Base-by-base conservation (phyloP, 768 basidiomycete species). In the Leccinum truebloodii region DNA sequence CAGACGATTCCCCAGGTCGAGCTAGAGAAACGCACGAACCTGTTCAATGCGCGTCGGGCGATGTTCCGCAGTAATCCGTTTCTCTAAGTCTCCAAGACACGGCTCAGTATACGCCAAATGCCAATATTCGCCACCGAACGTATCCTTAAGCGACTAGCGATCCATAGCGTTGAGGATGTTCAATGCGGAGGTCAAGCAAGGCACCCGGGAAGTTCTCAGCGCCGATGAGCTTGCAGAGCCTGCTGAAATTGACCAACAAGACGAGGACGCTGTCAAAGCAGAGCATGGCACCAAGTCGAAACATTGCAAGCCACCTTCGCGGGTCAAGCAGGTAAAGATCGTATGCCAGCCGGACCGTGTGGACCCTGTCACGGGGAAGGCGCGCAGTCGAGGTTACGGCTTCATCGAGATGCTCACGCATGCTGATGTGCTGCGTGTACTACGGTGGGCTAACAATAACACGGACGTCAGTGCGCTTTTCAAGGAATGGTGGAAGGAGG, bases 391-490 rank as follows among this genome's bases (percentile, higher is more conserved):
- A 71, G 96, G 97, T 1, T 99, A 98, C 68, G 97, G 96, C 10
- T 98, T 99, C 77, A 69, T 98, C 34, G 96, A 98, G 78, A 84
- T 97, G 83, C 78, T 86, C 52, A 83, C 79, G 34, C 97, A 99
- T 67, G 86, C 89, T 6, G 94, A 98, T 71, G 94, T 96, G 6
- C 78, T 99, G 26, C 88, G 92, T 26, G 89, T 98, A 7, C 76
- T 98, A 50, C 83, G 97, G 37, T 98, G 93, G 93, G 89, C 92
- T 28, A 99, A 98, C 77, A 95, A 94, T 70, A 95, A 97, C 71
- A 75, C 83, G 1, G 83, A 80, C 4, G 81, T 90, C 0, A 82
- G 80, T 2, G 65, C 71, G 6, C 76, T 98, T 59, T 86, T 95
- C 69, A 81, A 84, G 63, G 79, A 79, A 55, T 94, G 96, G 97